Percentiles rank a stretch among this genome's conserved stretches.
These are phyloP conservation scores for Moricandia moricandioides DNA, from an alignment of 345 rosid species.

Conservation along the genomic window DNA sequence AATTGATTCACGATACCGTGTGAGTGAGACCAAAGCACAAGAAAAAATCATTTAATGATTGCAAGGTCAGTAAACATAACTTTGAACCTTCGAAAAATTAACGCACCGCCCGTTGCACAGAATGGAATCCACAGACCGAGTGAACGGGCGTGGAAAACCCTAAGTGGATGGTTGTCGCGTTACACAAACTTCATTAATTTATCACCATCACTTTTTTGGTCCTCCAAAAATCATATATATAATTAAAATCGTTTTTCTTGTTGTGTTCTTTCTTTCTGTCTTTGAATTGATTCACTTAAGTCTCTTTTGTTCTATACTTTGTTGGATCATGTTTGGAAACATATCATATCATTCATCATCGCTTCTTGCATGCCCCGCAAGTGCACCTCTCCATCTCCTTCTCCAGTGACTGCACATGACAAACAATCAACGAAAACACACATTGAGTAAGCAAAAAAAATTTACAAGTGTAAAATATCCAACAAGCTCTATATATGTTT, in stretches of 20 bases:
- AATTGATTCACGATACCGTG: no score
- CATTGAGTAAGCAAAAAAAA: not conserved
- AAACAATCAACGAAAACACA: not conserved
- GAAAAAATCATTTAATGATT: no score
- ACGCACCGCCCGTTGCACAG: no score
- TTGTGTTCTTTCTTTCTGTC: not conserved
- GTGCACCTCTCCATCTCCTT: constrained; percentile 64
- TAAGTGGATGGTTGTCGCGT: no score
- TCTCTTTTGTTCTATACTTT: constrained; percentile 20
- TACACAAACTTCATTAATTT: constrained; percentile 1
- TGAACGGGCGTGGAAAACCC: no score
- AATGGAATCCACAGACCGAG: no score
- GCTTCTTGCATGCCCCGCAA: constrained; percentile 66
- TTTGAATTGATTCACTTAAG: not conserved
- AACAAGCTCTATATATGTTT: not conserved
- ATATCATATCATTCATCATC: constrained; percentile 17
- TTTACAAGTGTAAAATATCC: not conserved
- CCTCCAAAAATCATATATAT: not conserved
- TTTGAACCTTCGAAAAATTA: no score
- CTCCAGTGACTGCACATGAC: constrained; percentile 57
- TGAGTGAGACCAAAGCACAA: no score
- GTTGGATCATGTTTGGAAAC: constrained; percentile 21
- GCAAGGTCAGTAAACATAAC: no score
- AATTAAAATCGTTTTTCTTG: not conserved
- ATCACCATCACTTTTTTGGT: constrained; percentile 7